Conservation (phyloP, 2,329 filamentous ascomycete species). For the Ceratocystiopsis minuta region DNA sequence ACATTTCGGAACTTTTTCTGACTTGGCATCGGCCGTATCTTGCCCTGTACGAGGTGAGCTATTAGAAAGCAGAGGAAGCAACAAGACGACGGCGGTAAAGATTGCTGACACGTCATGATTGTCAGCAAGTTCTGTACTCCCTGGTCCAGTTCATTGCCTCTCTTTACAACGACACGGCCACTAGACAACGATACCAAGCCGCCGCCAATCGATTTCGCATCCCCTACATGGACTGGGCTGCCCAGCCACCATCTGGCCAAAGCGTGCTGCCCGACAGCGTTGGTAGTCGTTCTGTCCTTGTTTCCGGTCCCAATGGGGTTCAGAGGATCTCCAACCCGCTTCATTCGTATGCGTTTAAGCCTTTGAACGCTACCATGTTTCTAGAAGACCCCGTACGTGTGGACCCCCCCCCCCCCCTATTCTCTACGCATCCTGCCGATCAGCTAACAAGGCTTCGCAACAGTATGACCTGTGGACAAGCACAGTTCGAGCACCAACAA, state of each 20-base stretch:
- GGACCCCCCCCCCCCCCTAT: no score
- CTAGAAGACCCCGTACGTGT: conserved; percentile 38
- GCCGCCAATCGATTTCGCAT: conserved; percentile 34
- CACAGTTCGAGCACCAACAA: conserved; percentile 38
- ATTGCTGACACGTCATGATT: not conserved
- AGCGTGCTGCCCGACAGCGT: conserved; percentile 31
- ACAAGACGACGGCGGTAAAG: no score
- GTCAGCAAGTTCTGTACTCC: conserved; percentile 21
- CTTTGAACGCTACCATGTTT: conserved; percentile 39
- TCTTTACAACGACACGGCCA: conserved; percentile 24
- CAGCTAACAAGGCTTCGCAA: not conserved
- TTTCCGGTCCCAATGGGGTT: conserved; percentile 36
- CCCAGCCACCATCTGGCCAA: conserved; percentile 26
- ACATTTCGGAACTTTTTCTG: conserved; percentile 55
- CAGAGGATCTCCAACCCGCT: conserved; percentile 44
- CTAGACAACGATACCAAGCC: conserved; percentile 27
- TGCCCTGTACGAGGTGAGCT: conserved; percentile 34
- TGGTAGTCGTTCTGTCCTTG: conserved; percentile 23
- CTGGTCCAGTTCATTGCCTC: conserved; percentile 24
- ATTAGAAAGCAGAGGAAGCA: no score
- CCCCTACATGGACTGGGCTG: conserved; percentile 43
- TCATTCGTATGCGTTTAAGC: conserved; percentile 41
- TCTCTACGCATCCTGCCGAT: not conserved
- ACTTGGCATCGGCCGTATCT: conserved; percentile 76
- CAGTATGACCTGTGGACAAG: conserved; percentile 41